Evolutionary conservation across 345 rosid genomes (phyloP).

Genomic region (Syzygium jambos): DNA sequence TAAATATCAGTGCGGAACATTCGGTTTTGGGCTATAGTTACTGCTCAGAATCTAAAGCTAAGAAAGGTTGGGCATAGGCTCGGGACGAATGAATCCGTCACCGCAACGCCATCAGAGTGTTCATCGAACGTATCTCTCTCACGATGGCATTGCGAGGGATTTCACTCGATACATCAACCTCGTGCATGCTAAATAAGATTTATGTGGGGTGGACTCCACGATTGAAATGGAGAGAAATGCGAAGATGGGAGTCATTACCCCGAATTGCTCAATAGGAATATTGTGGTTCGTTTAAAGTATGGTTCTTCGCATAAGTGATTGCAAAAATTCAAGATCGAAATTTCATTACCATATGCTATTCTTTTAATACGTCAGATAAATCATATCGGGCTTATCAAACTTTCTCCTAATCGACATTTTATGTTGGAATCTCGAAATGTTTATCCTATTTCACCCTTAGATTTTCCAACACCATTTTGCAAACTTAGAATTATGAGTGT

Average conservation of each 20-base stretch:
- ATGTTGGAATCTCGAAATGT: neutral
- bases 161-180: neutral
- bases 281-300: no score
- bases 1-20: neutral
- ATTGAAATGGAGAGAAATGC: neutral
- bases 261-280: neutral
- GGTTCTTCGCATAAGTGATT: no score
- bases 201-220: neutral
- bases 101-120: neutral
- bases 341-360: no score
- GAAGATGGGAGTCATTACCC: neutral
- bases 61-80: neutral
- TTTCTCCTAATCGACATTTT: neutral
- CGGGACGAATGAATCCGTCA: neutral
- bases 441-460: neutral
- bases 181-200: neutral
- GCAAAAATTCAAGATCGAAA: no score
- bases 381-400: neutral
- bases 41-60: neutral
- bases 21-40: neutral
- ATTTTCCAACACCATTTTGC: neutral
- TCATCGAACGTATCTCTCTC: neutral
- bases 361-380: neutral
- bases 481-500: neutral
- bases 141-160: neutral